These are phyloP conservation scores for Aspergillus diversus DNA, from an alignment of 495 filamentous ascomycete species.

Conservation along the genomic window DNA sequence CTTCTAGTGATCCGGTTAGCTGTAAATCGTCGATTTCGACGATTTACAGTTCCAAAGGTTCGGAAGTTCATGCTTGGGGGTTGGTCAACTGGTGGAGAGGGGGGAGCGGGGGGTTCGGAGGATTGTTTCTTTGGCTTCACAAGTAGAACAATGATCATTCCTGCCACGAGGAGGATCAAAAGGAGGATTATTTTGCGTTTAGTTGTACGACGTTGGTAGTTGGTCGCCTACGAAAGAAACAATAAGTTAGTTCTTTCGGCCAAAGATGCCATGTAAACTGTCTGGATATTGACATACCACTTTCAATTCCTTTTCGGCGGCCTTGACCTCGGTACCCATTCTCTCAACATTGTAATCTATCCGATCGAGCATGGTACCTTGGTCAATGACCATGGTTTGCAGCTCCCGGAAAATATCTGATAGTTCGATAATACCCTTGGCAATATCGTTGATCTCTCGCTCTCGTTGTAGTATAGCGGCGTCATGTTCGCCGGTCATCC, in stretches of 20 bases:
- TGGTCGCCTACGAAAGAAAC: constrained; percentile 57
- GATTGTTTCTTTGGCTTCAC: constrained; percentile 74
- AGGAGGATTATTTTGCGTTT: constrained; percentile 92
- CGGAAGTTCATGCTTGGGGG: constrained; percentile 15
- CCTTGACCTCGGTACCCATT: constrained; percentile 88
- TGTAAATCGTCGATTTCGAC: constrained; percentile 28
- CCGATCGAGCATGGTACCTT: constrained; percentile 95
- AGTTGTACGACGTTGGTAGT: constrained; percentile 85
- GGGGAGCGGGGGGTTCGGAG: constrained; percentile 26
- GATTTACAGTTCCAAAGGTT: constrained; percentile 22
- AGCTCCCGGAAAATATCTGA: constrained; percentile 95
- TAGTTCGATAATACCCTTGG: constrained; percentile 95
- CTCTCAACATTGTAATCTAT: constrained; percentile 98
- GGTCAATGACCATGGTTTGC: constrained; percentile 96
- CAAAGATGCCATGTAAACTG: background rate
- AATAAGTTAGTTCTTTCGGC: constrained; percentile 9
- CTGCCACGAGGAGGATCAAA: constrained; percentile 79
- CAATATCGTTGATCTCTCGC: constrained; percentile 96
- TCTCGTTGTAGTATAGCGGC: constrained; percentile 87
- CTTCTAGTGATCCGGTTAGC: constrained; percentile 33
- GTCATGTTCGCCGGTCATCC: constrained; percentile 76
- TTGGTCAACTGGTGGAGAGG: constrained; percentile 20
- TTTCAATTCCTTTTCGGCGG: constrained; percentile 87
- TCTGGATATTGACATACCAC: constrained; percentile 56
- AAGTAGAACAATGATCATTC: constrained; percentile 81